Evolutionary conservation across 768 basidiomycete species (phyloP), one percentile per base, ranked within the genome.

Genomic region (Leccinellum albellum): DNA sequence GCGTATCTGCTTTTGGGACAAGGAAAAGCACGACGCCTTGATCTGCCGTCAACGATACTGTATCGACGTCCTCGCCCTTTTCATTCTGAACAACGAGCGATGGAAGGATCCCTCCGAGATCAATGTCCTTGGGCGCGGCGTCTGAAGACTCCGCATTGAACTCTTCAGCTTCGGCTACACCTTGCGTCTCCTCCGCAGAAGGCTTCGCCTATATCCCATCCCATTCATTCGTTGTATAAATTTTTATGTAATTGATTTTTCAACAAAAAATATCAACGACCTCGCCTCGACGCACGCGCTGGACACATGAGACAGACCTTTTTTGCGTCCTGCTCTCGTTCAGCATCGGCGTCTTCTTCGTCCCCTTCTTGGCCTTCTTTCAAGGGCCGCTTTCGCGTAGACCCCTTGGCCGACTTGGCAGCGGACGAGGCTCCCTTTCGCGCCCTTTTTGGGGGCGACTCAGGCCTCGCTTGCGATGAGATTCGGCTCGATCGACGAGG

Each of bases 1-100:
- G 85, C 20, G 90, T 93, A 74, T 92, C 90, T 42, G 89, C 91
- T 73, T 87, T 94, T 56, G 88, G 91, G 2, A 93, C 83, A 4
- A 90, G 74, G 76, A 93, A 94, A 57, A 98, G 70, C 31, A 98
- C 82, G 9, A 89, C 81, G 1, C 94, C 91, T 60, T 83, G 78
- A 63, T 93, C 86, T 28, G 76, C 76, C 3, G 85, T 78, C 40
- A 95, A 74, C 5, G 76, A 78, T 26, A 79, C 74, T 8, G 91
- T 78, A 57, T 91, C 82, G 24, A 93, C 74, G 53, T 94, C 90
- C 57, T 89, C 85, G 45, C 79, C 89, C 70, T 89, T 84, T 74
- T 97, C 91, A 70, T 93, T 91, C 75, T 93, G 87, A 58, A 98
- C 75, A 6, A 76, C 81, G 59, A 95, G 66, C 5, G 82, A 81